Evolutionary conservation across 331 rosid genomes (phyloP).

Genomic region (Rhamnella rubrinervis): DNA sequence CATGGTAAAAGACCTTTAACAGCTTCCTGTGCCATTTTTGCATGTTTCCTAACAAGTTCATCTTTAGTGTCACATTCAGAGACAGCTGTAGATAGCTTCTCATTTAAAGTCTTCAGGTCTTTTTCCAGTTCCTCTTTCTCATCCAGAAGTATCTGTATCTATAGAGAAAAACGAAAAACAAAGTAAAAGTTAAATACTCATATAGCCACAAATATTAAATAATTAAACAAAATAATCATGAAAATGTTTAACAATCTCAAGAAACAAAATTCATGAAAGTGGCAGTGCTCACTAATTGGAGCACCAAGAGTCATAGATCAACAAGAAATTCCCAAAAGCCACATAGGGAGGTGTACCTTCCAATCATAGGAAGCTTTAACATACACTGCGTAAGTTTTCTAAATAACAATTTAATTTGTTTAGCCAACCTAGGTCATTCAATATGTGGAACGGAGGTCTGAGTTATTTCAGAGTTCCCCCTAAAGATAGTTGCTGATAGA

Average conservation of each 20-base stretch:
- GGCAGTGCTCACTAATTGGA: background rate
- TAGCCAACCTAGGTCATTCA: constrained; percentile 7
- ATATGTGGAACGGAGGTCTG: background rate
- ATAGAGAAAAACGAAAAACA: constrained; percentile 6
- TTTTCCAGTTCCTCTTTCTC: constrained; percentile 77
- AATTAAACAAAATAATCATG: too few relatives aligned
- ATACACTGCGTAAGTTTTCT: background rate
- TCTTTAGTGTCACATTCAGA: constrained; percentile 70
- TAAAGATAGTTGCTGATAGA: background rate
- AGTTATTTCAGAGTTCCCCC: background rate
- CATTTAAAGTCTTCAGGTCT: constrained; percentile 54
- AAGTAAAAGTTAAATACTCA: background rate
- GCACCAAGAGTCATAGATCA: background rate
- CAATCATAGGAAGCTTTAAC: background rate
- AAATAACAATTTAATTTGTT: background rate
- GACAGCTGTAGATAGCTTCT: constrained; percentile 60
- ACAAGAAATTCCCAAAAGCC: background rate
- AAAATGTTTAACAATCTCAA: background rate
- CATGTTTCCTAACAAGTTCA: constrained; percentile 73
- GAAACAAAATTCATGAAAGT: too few relatives aligned
- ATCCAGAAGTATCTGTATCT: constrained; percentile 48
- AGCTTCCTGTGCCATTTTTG: constrained; percentile 72
- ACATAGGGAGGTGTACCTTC: background rate
- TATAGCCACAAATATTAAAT: background rate
- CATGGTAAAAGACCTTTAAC: constrained; percentile 49